Evolutionary conservation across 345 rosid genomes (phyloP).

Genomic region (Balakata baccata): DNA sequence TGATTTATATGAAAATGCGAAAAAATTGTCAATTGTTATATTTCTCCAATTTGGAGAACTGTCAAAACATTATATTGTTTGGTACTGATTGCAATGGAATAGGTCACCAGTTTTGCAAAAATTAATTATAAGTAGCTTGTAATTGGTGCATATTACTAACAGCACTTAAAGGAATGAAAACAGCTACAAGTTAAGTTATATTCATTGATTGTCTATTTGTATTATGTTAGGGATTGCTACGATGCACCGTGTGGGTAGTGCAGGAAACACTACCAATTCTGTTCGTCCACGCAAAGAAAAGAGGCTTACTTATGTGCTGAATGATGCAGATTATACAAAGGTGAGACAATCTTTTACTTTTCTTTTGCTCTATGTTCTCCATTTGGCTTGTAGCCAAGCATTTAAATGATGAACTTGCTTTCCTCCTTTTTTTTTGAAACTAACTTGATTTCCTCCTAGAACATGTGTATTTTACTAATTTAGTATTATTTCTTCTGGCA

Average conservation of each 20-base stretch:
- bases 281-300: conserved; percentile 92
- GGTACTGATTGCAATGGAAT: neutral
- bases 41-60: neutral
- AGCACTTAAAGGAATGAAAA: neutral
- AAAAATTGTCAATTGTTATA: neutral
- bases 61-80: neutral
- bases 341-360: conserved; percentile 30
- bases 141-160: neutral
- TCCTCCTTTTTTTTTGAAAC: no score
- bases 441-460: neutral
- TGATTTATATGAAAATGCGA: neutral
- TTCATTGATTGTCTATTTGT: conserved; percentile 11
- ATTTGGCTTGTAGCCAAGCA: neutral
- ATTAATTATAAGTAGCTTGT: neutral
- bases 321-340: conserved; percentile 68
- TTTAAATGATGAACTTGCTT: neutral
- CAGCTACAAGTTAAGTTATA: neutral
- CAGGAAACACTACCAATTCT: conserved; percentile 80
- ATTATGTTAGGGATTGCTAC: conserved; percentile 41
- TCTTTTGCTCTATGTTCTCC: neutral
- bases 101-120: neutral
- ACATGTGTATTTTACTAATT: neutral
- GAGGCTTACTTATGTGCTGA: conserved; percentile 86
- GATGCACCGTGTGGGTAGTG: conserved; percentile 99
- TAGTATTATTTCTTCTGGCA: neutral